phyloP scores from a whole-genome alignment of 2,329 filamentous ascomycete genomes.

The Colletotrichum ledebouriae region DNA sequence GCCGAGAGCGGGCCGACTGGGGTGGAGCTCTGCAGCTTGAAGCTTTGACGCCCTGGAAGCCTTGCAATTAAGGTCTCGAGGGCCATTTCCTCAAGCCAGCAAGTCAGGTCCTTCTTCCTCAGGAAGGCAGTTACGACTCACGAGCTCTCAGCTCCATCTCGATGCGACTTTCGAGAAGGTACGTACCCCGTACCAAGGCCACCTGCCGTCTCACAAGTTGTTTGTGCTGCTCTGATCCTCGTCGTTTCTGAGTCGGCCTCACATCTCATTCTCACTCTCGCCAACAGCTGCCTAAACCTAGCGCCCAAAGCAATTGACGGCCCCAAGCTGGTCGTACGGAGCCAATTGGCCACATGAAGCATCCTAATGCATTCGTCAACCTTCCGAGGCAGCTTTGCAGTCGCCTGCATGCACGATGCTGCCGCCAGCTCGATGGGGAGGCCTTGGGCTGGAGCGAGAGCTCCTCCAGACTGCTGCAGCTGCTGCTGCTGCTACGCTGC shows the following conservation, averaged over 20 bases:
- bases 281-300: conserved; percentile 9
- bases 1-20: conserved; percentile 11
- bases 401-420: conserved; percentile 18
- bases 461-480: too few relatives aligned
- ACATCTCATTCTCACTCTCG: conserved; percentile 17
- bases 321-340: conserved; percentile 10
- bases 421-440: conserved; percentile 21
- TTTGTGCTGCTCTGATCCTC: conserved; percentile 10
- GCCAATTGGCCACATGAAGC: conserved; percentile 25
- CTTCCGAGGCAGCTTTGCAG: not conserved
- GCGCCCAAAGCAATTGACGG: conserved; percentile 29
- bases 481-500: too few relatives aligned
- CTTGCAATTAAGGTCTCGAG: conserved; percentile 36
- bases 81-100: too few relatives aligned
- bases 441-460: not conserved
- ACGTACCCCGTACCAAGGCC: not conserved
- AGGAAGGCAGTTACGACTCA: not conserved
- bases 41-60: conserved; percentile 28
- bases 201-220: conserved; percentile 11
- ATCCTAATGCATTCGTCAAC: conserved; percentile 6
- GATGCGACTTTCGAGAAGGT: conserved; percentile 8
- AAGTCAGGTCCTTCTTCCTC: too few relatives aligned
- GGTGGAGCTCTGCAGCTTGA: conserved; percentile 30
- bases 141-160: conserved; percentile 6
- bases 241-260: conserved; percentile 10